phyloP scores from a whole-genome alignment of 1,139 yeast species.

The Taiozyma sp. region DNA sequence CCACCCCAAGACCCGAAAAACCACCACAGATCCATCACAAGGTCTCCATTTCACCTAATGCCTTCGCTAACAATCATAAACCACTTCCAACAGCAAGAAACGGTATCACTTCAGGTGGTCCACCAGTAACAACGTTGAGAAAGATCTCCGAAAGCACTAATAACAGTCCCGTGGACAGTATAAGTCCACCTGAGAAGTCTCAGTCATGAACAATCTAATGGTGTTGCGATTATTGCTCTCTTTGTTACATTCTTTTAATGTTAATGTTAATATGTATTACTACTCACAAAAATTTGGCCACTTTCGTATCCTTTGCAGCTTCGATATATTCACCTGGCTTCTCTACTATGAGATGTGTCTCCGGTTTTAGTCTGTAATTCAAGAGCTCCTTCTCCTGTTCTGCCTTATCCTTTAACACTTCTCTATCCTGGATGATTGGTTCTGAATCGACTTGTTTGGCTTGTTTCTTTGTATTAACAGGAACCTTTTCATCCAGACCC shows the following conservation, averaged over 20 bases:
- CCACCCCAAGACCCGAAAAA: not conserved
- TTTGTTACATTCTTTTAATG: not conserved
- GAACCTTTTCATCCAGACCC: conserved; percentile 10
- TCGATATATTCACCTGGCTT: conserved; percentile 31
- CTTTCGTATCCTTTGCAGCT: conserved; percentile 29
- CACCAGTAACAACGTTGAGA: not conserved
- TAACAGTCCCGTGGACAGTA: not conserved
- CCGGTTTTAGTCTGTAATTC: conserved; percentile 27
- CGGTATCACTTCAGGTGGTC: not conserved
- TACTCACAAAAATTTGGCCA: conserved; percentile 28
- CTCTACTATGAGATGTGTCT: conserved; percentile 29
- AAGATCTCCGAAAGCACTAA: not conserved
- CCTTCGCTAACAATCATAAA: not conserved
- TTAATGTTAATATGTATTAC: conserved; percentile 1
- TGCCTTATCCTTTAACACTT: conserved; percentile 13
- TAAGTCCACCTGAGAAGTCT: not conserved
- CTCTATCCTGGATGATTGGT: conserved; percentile 1
- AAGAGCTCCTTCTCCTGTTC: conserved; percentile 24
- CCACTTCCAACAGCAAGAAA: not conserved
- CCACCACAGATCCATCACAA: not conserved
- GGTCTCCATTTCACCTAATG: not conserved
- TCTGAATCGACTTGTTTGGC: conserved; percentile 2
- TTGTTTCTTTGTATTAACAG: not conserved
- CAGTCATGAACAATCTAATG: not conserved
- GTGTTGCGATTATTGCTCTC: not conserved